Conservation (phyloP, 164 flowering plant species). For the Tinospora cordifolia region DNA sequence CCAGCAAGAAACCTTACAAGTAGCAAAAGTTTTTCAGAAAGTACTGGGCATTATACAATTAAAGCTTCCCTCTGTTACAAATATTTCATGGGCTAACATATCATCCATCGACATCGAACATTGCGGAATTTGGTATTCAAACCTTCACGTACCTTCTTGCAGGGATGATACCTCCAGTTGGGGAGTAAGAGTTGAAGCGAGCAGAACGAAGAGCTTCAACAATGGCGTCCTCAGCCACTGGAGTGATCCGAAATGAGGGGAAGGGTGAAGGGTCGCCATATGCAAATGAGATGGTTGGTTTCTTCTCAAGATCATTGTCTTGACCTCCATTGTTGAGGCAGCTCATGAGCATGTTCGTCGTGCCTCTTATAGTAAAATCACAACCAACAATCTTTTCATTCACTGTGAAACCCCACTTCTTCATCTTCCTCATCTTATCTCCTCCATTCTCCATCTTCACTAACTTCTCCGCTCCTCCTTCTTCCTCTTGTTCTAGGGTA, state of each 20-base stretch:
- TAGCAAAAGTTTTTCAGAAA: too few relatives aligned
- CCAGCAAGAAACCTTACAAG: too few relatives aligned
- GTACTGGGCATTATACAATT: too few relatives aligned
- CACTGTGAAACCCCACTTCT: slow-evolving; percentile 7
- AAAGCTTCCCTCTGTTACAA: too few relatives aligned
- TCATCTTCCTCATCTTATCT: neutral
- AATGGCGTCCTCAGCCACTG: slow-evolving; percentile 24
- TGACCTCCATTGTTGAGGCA: neutral
- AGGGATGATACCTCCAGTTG: slow-evolving; percentile 13
- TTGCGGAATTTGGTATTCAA: too few relatives aligned
- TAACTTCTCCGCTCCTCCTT: neutral
- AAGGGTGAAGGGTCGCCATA: slow-evolving; percentile 9
- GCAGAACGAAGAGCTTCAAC: slow-evolving; percentile 24
- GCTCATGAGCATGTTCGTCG: neutral
- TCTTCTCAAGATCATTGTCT: neutral
- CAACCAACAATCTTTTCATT: slow-evolving; percentile 4
- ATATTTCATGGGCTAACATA: too few relatives aligned
- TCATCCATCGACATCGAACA: too few relatives aligned
- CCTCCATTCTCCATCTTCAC: neutral
- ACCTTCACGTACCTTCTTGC: slow-evolving; percentile 27
- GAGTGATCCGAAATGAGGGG: slow-evolving; percentile 2
- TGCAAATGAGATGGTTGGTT: neutral
- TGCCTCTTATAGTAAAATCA: slow-evolving; percentile 4
- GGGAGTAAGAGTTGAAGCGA: slow-evolving; percentile 27
- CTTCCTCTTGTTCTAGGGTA: too few relatives aligned